These are phyloP conservation scores for Candida adriatica DNA, from an alignment of 805 yeast genomes.

Conservation along the genomic window DNA sequence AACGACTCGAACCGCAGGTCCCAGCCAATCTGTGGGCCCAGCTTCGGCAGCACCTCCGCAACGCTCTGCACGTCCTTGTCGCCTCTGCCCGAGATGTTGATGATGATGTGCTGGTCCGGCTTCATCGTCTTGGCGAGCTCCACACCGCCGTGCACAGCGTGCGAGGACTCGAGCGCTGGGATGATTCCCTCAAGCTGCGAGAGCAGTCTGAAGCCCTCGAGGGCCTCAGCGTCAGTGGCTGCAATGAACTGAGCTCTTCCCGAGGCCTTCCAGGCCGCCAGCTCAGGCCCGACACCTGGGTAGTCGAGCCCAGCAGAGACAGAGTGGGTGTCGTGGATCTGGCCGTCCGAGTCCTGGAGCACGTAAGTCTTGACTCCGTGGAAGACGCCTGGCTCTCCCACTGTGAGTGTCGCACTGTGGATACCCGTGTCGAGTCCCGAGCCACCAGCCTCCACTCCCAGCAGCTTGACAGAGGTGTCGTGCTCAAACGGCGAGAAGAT, in stretches of 20 bases:
- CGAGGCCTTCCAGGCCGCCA: slow-evolving; percentile 89
- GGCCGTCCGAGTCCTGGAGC: slow-evolving; percentile 88
- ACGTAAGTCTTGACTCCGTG: slow-evolving; percentile 96
- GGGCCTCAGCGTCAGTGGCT: slow-evolving; percentile 93
- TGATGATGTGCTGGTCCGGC: slow-evolving; percentile 73
- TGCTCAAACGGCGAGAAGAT: slow-evolving; percentile 91
- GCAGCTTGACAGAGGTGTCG: slow-evolving; percentile 65
- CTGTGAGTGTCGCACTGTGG: slow-evolving; percentile 95
- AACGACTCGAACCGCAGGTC: slow-evolving; percentile 75
- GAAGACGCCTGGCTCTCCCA: slow-evolving; percentile 93
- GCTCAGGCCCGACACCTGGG: slow-evolving; percentile 99
- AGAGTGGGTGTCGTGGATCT: slow-evolving; percentile 95
- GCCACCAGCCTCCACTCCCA: slow-evolving; percentile 99
- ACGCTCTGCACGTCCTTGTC: slow-evolving; percentile 98
- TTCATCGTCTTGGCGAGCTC: slow-evolving; percentile 80
- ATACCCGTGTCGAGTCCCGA: slow-evolving; percentile 84
- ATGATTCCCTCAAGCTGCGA: slow-evolving; percentile 96
- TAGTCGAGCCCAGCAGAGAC: slow-evolving; percentile 98
- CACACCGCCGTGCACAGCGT: slow-evolving; percentile 89
- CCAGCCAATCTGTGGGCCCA: slow-evolving; percentile 94
- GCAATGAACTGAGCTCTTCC: slow-evolving; percentile 90
- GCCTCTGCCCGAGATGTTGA: slow-evolving; percentile 96
- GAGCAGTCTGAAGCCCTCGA: slow-evolving; percentile 80
- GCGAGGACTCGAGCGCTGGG: slow-evolving; percentile 97
- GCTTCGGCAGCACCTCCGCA: slow-evolving; percentile 83